Percentiles rank a stretch among this genome's conserved stretches.
Conservation (phyloP, 495 filamentous ascomycete genomes). For the Collariella sp. region DNA sequence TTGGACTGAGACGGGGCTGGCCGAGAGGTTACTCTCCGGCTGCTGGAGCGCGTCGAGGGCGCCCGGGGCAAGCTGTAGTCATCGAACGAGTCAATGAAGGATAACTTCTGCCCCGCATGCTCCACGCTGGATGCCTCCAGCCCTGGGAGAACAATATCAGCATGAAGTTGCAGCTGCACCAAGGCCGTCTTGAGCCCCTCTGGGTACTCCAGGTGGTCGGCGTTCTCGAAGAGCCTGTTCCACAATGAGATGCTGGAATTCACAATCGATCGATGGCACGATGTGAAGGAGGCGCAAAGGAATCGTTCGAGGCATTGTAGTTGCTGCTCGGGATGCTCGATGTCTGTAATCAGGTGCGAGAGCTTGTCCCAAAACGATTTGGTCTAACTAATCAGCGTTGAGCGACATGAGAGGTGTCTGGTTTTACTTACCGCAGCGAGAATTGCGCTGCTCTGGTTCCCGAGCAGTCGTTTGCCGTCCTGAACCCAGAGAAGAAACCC, state of each 20-base stretch:
- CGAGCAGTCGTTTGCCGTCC: slow-evolving; percentile 39
- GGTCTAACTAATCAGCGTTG: slow-evolving; percentile 27
- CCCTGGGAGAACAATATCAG: slow-evolving; percentile 35
- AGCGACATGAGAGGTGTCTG: neutral
- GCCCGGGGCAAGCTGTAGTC: slow-evolving; percentile 22
- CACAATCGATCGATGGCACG: slow-evolving; percentile 36
- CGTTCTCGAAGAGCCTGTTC: slow-evolving; percentile 36
- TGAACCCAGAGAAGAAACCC: slow-evolving; percentile 54
- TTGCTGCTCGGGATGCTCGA: slow-evolving; percentile 26
- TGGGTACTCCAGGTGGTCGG: slow-evolving; percentile 33
- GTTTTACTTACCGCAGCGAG: slow-evolving; percentile 30
- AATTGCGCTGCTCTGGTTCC: slow-evolving; percentile 23
- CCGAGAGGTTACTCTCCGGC: slow-evolving; percentile 16
- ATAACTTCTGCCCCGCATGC: slow-evolving; percentile 21
- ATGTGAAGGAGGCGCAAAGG: slow-evolving; percentile 42
- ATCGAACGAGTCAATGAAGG: slow-evolving; percentile 49
- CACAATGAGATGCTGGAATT: slow-evolving; percentile 34
- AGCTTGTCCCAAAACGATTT: slow-evolving; percentile 37
- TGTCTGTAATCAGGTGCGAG: slow-evolving; percentile 22
- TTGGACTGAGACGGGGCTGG: slow-evolving; percentile 18
- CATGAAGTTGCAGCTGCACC: slow-evolving; percentile 30
- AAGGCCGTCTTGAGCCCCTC: slow-evolving; percentile 35
- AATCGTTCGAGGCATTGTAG: slow-evolving; percentile 34
- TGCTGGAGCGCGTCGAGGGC: slow-evolving; percentile 16
- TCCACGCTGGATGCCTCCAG: slow-evolving; percentile 27